Base-by-base conservation (phyloP, 441 rosid species). In the Daphne laureola region DNA sequence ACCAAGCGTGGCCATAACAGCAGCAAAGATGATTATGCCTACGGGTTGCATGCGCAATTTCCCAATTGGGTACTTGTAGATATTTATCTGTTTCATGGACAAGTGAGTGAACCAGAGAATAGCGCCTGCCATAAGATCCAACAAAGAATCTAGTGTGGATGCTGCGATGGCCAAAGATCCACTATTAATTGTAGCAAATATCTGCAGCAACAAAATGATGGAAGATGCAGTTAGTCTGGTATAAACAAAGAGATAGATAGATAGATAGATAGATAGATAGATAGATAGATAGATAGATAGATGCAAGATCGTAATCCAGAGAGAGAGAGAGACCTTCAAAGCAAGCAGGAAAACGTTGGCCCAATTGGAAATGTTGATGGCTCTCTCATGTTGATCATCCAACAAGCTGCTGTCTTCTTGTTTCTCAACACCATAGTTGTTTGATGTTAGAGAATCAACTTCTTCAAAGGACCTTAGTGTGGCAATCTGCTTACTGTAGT, bases 111-210 rank as follows among this genome's bases (percentile, higher is more conserved):
- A 87, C 93, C 93, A 87, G 23, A 87, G 92, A 51, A 84, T 84
- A 43, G 84, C 86, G n/a, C 93, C 96, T 1, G 96, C 93, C 88
- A 87, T 73, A 25, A 87, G 82, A 72, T 84, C 93, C 14, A 87
- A 90, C 46, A 87, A 65, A 44, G 96, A 87, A 65, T 87, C 96
- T 16, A 87, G 69, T 9, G 96, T 87, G 0, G 96, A 87, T 23
- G 96, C 96, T 48, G 90, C 93, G 63, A 87, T 79, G 17, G 96
- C 96, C 62, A 87, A 58, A 8, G 96, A 87, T 74, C 83, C 93
- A 68, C 83, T 84, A 75, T 51, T 78, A 41, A 87, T n/a, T 3
- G 93, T 80, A 12, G 96, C 96, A 70, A 71, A 87, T 18, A 80
- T 66, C 90, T 88, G 73, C 55, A 51, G 42, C 0, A 31, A 31